Conservation (phyloP, 2,329 filamentous ascomycete species). For the Monilinia fructicola region DNA sequence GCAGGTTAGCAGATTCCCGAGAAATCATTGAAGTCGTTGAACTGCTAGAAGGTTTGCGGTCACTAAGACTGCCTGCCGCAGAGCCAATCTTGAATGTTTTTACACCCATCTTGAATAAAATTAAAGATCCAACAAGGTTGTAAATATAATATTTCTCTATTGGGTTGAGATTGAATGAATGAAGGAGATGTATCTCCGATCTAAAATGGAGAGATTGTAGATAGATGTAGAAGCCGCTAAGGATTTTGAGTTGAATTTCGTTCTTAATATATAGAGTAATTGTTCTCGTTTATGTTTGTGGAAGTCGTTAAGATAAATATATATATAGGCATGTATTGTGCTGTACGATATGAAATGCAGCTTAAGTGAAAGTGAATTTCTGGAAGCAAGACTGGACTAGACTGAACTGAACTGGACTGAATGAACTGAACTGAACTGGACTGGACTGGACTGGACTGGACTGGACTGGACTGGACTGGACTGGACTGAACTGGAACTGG, state of each 20-base stretch:
- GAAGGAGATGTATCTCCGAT: background rate
- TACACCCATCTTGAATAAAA: conserved; percentile 29
- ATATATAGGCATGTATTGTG: background rate
- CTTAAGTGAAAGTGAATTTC: conserved; percentile 10
- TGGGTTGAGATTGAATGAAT: background rate
- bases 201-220: background rate
- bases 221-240: background rate
- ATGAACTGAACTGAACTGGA: no score
- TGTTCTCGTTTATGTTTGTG: background rate
- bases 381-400: background rate
- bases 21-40: conserved; percentile 28
- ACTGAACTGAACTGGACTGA: no score
- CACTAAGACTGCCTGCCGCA: conserved; percentile 19
- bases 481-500: no score
- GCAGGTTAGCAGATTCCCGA: conserved; percentile 36
- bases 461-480: no score
- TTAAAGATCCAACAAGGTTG: background rate
- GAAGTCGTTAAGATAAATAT: background rate
- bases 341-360: background rate
- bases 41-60: conserved; percentile 20
- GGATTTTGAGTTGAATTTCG: background rate
- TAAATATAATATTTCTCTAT: background rate
- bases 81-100: conserved; percentile 35
- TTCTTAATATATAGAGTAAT: background rate
- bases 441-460: no score